Percentiles rank a stretch among this genome's conserved stretches.
Evolutionary conservation across 2,329 filamentous ascomycete species (phyloP).

Genomic region (Xylariaceae sp.): DNA sequence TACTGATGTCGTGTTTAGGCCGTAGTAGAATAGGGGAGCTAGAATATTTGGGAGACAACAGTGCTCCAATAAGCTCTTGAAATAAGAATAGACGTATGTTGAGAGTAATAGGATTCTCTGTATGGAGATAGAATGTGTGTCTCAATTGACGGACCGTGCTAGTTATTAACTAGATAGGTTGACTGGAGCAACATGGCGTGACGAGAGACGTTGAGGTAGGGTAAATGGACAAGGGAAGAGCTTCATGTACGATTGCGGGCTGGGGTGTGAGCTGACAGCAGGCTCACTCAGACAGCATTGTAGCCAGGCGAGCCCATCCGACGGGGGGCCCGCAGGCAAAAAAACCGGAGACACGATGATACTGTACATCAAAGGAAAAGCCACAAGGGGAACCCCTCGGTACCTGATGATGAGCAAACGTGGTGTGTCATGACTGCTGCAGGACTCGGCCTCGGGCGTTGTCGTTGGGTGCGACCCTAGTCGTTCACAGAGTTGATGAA

Average conservation of each 20-base stretch:
- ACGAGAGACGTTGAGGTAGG: slow-evolving; percentile 30
- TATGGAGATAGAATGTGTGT: slow-evolving; percentile 5
- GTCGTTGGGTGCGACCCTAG: slow-evolving; percentile 28
- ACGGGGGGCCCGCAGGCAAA: slow-evolving; percentile 25
- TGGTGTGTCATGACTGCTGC: slow-evolving; percentile 29
- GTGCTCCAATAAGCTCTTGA: slow-evolving; percentile 32
- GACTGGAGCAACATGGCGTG: slow-evolving; percentile 43
- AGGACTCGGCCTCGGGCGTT: slow-evolving; percentile 26
- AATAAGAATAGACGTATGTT: slow-evolving; percentile 24
- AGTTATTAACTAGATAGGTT: slow-evolving; percentile 37
- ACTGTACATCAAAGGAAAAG: slow-evolving; percentile 14
- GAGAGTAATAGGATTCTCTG: slow-evolving; percentile 12
- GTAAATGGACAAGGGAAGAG: slow-evolving; percentile 31
- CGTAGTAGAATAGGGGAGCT: slow-evolving; percentile 27
- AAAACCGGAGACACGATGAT: slow-evolving; percentile 22
- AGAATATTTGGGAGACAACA: slow-evolving; percentile 22
- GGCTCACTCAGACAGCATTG: slow-evolving; percentile 12
- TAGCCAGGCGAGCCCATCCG: slow-evolving; percentile 21
- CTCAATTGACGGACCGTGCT: slow-evolving; percentile 36
- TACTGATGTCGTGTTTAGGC: slow-evolving; percentile 29
- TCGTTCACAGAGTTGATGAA: slow-evolving; percentile 20
- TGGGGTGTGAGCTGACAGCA: slow-evolving; percentile 30
- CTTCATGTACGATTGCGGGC: slow-evolving; percentile 12
- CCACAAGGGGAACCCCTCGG: slow-evolving; percentile 15
- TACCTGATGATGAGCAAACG: slow-evolving; percentile 27